Base-by-base conservation (phyloP, 352 stramenopile genomes). In the Aphanomyces invadans region DNA sequence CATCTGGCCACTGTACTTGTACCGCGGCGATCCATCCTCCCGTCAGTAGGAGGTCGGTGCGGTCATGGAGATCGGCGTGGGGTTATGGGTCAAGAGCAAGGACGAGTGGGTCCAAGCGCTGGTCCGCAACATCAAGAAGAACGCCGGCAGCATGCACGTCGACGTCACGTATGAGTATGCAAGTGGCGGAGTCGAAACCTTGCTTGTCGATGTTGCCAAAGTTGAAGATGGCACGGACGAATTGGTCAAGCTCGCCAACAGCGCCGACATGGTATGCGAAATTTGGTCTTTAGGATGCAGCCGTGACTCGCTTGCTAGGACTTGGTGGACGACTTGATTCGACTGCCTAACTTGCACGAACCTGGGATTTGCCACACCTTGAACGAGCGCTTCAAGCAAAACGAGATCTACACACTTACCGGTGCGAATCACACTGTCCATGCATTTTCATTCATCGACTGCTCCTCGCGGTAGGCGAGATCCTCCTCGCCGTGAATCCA, bases 331-430 rank as follows among this genome's bases (percentile, higher is more conserved):
- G 94, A 98, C 74, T 75, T 98, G 62, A 97, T 98, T 73, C 84
- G 88, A 68, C 71, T 98, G 17, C 91, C 90, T 21, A 88, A 98
- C 70, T 71, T 98, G 21, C 91, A 98, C 73, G 93, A 98, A 70
- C 90, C 93, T 3, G 90, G 91, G 25, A 98, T 98, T 70, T 86
- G 96, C 39, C 91, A 98, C 76, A 95, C 84, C 45, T 70, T 97
- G 19, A 89, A 90, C 49, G 82, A 95, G 68, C 84, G 94, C 52
- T 98, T 97, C 72, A 86, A 88, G 69, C 81, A 90, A 60, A 94
- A 96, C 70, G 79, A 97, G 70, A 97, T 98, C 66, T 98, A 98
- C 77, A 98, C 94, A 28, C 76, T 91, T 32, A 93, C 83, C 61
- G 77, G 76, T 71, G 48, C 15, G 19, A 15, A 7, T 19, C 12